These are phyloP conservation scores for Taiwanofungus camphoratus DNA, from an alignment of 1,284 basidiomycete species.

Conservation along the genomic window DNA sequence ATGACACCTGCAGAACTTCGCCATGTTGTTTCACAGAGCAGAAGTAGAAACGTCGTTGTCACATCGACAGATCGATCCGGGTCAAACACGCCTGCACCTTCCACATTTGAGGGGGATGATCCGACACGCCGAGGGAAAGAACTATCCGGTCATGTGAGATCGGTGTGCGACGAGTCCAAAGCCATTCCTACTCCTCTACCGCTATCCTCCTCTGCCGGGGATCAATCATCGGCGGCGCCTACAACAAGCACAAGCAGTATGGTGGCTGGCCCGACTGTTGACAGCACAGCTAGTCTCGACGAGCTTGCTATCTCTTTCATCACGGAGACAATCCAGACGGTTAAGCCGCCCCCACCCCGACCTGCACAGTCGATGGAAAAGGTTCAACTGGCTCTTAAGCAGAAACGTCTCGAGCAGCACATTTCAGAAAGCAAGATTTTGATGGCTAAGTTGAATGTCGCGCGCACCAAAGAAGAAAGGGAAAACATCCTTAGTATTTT, in stretches of 20 bases:
- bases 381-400: slow-evolving; percentile 37
- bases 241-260: not conserved
- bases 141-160: no score
- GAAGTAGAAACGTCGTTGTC: no score
- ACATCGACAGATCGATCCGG: no score
- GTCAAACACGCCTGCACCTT: no score
- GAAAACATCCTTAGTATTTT: slow-evolving; percentile 49
- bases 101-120: no score
- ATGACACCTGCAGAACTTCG: no score
- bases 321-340: slow-evolving; percentile 44
- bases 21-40: no score
- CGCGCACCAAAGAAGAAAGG: slow-evolving; percentile 58
- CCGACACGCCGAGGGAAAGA: no score
- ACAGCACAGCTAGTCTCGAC: slow-evolving; percentile 2
- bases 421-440: slow-evolving; percentile 67
- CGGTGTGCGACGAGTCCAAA: no score
- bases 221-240: not conserved
- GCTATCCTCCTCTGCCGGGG: not conserved
- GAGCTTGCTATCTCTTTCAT: slow-evolving; percentile 10
- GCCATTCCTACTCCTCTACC: no score
- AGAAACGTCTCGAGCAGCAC: slow-evolving; percentile 53
- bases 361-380: slow-evolving; percentile 13
- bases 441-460: slow-evolving; percentile 50
- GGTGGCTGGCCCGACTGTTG: not conserved
- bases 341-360: slow-evolving; percentile 4